Evolutionary conservation across 2,329 filamentous ascomycete genomes (phyloP).

Genomic region (Sarocladium oryzae): DNA sequence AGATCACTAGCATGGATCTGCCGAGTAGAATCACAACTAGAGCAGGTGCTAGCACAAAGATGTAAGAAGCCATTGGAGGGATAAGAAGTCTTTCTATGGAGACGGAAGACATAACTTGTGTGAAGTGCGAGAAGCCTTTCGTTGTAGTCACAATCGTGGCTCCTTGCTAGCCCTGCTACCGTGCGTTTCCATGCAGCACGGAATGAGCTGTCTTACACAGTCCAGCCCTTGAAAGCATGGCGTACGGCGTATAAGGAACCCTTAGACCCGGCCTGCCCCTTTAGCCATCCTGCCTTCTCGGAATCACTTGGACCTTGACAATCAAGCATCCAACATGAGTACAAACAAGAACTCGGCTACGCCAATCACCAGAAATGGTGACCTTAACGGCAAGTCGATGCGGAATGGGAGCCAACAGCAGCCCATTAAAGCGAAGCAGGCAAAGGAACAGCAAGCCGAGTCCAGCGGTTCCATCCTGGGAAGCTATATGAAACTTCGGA

Average conservation of each 20-base stretch:
- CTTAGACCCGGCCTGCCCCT: background rate
- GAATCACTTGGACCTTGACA: too few species aligned
- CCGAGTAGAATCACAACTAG: too few species aligned
- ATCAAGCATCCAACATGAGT: background rate
- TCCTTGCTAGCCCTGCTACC: too few species aligned
- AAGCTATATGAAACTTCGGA: slow-evolving; percentile 26
- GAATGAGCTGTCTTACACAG: slow-evolving; percentile 7
- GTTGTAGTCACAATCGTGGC: too few species aligned
- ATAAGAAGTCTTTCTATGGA: too few species aligned
- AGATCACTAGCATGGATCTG: too few species aligned
- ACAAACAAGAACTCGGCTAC: background rate
- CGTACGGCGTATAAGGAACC: background rate
- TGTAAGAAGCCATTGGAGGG: too few species aligned
- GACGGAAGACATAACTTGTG: too few species aligned
- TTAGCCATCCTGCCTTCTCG: too few species aligned
- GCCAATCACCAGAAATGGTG: background rate
- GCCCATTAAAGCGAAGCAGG: background rate
- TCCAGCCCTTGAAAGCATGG: background rate
- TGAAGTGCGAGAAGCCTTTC: too few species aligned
- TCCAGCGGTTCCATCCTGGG: slow-evolving; percentile 18
- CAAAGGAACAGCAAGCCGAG: background rate
- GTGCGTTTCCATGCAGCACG: too few species aligned
- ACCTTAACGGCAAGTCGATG: slow-evolving; percentile 7
- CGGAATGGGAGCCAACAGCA: slow-evolving; percentile 11
- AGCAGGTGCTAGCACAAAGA: too few species aligned